Percentiles rank a stretch among this genome's conserved stretches.
Evolutionary conservation across 2,329 filamentous ascomycete species (phyloP).

Genomic region (Ascochyta fabae): DNA sequence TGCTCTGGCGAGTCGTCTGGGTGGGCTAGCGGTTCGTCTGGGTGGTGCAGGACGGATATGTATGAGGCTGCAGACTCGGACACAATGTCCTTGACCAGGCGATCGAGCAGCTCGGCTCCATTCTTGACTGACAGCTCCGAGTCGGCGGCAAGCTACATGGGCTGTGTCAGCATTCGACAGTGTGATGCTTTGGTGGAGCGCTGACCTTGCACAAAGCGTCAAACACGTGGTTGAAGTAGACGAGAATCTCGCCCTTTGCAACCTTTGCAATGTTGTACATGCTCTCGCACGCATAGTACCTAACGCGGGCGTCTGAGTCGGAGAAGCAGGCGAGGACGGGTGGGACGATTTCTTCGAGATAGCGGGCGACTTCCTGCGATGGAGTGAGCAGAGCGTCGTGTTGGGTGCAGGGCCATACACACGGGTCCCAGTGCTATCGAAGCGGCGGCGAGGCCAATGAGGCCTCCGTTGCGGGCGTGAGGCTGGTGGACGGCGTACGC

Average conservation of each 20-base stretch:
- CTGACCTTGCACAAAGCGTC: constrained; percentile 91
- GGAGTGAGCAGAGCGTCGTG: constrained; percentile 18
- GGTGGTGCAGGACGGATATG: constrained; percentile 80
- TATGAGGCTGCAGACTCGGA: constrained; percentile 95
- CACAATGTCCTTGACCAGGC: constrained; percentile 94
- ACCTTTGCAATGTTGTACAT: constrained; percentile 99
- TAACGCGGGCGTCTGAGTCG: constrained; percentile 94
- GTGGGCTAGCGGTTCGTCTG: constrained; percentile 60
- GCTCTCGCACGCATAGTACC: constrained; percentile 98
- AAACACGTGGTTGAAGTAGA: constrained; percentile 99
- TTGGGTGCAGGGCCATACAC: constrained; percentile 51
- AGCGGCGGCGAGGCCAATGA: constrained; percentile 93
- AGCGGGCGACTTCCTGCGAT: constrained; percentile 82
- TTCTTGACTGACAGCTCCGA: constrained; percentile 98
- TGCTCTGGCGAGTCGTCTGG: constrained; percentile 27
- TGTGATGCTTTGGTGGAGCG: not conserved
- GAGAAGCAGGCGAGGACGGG: constrained; percentile 97
- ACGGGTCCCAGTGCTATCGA: constrained; percentile 94
- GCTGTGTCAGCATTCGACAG: constrained; percentile 26
- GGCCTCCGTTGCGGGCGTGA: constrained; percentile 91
- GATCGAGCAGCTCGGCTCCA: constrained; percentile 91
- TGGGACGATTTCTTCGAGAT: constrained; percentile 91
- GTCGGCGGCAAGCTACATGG: constrained; percentile 81
- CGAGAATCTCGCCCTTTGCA: constrained; percentile 93
- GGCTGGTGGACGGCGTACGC: constrained; percentile 97